phyloP scores from a whole-genome alignment of 371 early-diverging fungal genomes.

The Entomophthora muscae region DNA sequence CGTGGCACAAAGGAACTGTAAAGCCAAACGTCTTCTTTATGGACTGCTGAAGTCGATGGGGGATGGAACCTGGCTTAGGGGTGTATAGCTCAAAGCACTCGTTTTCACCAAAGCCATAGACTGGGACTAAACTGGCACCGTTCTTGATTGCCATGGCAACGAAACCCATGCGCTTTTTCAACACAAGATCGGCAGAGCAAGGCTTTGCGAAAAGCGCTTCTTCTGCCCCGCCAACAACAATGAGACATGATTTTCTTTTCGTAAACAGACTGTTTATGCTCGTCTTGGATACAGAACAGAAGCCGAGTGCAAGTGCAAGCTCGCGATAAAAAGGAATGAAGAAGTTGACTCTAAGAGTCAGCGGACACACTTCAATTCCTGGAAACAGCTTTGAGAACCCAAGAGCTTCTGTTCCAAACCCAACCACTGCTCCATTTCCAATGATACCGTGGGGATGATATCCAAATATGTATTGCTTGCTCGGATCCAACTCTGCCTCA shows the following conservation, averaged over 20 bases:
- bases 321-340: conserved; percentile 60
- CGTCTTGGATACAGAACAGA: conserved; percentile 52
- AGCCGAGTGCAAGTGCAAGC: conserved; percentile 41
- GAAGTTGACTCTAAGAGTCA: conserved; percentile 42
- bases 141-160: conserved; percentile 61
- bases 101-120: conserved; percentile 70
- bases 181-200: conserved; percentile 37
- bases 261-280: conserved; percentile 54
- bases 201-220: conserved; percentile 52
- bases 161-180: conserved; percentile 58
- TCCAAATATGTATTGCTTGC: conserved; percentile 54
- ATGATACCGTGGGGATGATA: conserved; percentile 78
- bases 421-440: conserved; percentile 58
- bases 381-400: conserved; percentile 42
- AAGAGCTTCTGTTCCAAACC: conserved; percentile 59
- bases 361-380: conserved; percentile 36
- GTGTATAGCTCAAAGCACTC: conserved; percentile 37
- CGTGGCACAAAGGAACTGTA: conserved; percentile 42
- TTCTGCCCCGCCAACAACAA: conserved; percentile 64
- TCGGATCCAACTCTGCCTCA: conserved; percentile 52
- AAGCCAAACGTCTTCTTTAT: conserved; percentile 11
- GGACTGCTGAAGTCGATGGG: conserved; percentile 7
- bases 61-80: conserved; percentile 4
- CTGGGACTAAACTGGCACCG: conserved; percentile 51
- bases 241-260: conserved; percentile 50